These are phyloP conservation scores for Sisymbrium altissimum DNA, from an alignment of 345 rosid species.

Conservation along the genomic window DNA sequence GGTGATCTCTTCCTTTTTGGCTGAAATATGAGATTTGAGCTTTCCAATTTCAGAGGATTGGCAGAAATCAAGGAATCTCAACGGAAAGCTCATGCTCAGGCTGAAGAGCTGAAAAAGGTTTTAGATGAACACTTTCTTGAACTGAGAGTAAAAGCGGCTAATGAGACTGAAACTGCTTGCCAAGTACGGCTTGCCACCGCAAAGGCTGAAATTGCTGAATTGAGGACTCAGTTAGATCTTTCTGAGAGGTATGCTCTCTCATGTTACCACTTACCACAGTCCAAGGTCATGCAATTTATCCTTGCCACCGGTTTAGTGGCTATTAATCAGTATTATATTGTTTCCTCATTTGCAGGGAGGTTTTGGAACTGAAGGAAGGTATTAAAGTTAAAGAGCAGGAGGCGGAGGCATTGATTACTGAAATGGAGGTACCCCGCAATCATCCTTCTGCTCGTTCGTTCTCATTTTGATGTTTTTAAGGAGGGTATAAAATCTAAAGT, in stretches of 20 bases:
- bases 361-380: slow-evolving; percentile 73
- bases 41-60: slow-evolving; percentile 53
- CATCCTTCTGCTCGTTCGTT: slow-evolving; percentile 2
- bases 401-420: slow-evolving; percentile 84
- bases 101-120: slow-evolving; percentile 61
- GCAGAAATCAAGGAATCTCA: slow-evolving; percentile 80
- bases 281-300: background rate
- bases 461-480: slow-evolving; percentile 13
- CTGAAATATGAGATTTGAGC: slow-evolving; percentile 4
- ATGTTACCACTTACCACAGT: slow-evolving; percentile 6
- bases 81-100: slow-evolving; percentile 67
- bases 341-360: slow-evolving; percentile 53
- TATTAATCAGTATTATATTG: background rate
- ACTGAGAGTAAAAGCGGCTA: slow-evolving; percentile 94
- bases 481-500: background rate
- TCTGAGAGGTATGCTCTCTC: slow-evolving; percentile 63
- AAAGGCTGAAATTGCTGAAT: slow-evolving; percentile 79
- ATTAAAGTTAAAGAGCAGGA: slow-evolving; percentile 76
- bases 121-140: slow-evolving; percentile 88
- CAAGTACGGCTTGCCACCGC: slow-evolving; percentile 80
- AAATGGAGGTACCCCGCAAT: slow-evolving; percentile 64
- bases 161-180: slow-evolving; percentile 88
- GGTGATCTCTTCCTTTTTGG: slow-evolving; percentile 1
- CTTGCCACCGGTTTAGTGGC: background rate
- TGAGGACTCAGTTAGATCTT: slow-evolving; percentile 67